These are phyloP conservation scores for Geranium rotundifolium DNA, from an alignment of 345 rosid species.

Conservation along the genomic window DNA sequence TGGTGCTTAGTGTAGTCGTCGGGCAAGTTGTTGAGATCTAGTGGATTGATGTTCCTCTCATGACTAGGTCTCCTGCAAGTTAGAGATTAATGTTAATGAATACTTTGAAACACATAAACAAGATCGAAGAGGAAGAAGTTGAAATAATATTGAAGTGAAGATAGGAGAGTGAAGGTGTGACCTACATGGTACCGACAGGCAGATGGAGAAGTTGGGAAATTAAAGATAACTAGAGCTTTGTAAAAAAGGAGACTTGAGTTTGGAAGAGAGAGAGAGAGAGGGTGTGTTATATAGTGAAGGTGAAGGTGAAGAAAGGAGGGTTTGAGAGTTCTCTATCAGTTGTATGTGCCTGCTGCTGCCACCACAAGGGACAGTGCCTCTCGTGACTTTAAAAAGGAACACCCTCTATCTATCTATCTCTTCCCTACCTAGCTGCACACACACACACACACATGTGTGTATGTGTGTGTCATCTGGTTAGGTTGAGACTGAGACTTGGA, in stretches of 20 bases:
- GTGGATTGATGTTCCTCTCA: conserved; percentile 36
- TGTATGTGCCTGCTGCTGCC: conserved; percentile 39
- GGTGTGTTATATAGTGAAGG: conserved; percentile 43
- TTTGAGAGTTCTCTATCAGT: conserved; percentile 94
- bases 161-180: background rate
- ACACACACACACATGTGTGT: too few relatives aligned
- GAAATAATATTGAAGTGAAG: background rate
- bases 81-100: too few relatives aligned
- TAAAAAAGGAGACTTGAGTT: background rate
- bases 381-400: conserved; percentile 58
- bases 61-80: conserved; percentile 73
- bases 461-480: too few relatives aligned
- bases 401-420: too few relatives aligned
- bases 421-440: too few relatives aligned
- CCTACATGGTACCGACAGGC: conserved; percentile 65
- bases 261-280: conserved; percentile 22
- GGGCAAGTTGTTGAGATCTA: conserved; percentile 98
- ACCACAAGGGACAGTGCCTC: conserved; percentile 20
- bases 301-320: conserved; percentile 31
- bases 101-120: too few relatives aligned
- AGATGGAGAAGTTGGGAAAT: conserved; percentile 13
- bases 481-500: too few relatives aligned
- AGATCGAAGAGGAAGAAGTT: too few relatives aligned
- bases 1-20: conserved; percentile 60
- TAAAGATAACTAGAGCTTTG: background rate